Evolutionary conservation across 2,329 filamentous ascomycete species (phyloP).

Genomic region (Aspergillus arachidicola): DNA sequence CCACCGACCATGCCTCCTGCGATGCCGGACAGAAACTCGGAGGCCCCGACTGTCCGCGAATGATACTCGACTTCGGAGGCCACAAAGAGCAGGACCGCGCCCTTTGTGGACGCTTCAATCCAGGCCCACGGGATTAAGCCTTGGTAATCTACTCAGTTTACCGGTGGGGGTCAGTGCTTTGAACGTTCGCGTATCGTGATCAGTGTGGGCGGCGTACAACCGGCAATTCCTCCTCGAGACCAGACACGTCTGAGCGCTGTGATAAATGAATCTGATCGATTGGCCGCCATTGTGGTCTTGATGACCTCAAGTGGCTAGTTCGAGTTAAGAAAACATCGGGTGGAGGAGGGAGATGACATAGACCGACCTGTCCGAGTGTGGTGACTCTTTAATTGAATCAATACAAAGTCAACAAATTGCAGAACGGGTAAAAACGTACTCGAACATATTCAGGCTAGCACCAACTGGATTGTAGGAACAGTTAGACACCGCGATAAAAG

Average conservation of each 20-base stretch:
- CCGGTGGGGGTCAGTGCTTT: background rate
- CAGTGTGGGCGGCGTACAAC: background rate
- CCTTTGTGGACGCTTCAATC: conserved; percentile 98
- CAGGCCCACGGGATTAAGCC: conserved; percentile 91
- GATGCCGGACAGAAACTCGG: conserved; percentile 83
- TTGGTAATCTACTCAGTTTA: conserved; percentile 74
- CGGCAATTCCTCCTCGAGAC: background rate
- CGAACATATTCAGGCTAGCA: background rate
- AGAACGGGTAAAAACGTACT: background rate
- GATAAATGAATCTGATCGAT: background rate
- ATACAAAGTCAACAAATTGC: background rate
- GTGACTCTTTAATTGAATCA: background rate
- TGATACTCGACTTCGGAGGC: conserved; percentile 95
- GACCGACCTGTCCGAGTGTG: background rate
- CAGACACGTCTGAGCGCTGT: background rate
- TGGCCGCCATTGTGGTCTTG: background rate
- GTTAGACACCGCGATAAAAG: background rate
- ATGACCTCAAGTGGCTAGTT: background rate
- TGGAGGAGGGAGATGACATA: background rate
- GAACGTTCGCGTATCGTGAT: background rate
- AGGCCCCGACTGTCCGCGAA: conserved; percentile 75
- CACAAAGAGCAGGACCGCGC: conserved; percentile 94
- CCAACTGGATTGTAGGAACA: background rate
- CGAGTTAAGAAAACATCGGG: fast-evolving
- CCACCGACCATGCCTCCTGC: conserved; percentile 84